These are phyloP conservation scores for Teratosphaeria epicoccoides DNA, from an alignment of 2,329 filamentous ascomycete species.

Conservation along the genomic window DNA sequence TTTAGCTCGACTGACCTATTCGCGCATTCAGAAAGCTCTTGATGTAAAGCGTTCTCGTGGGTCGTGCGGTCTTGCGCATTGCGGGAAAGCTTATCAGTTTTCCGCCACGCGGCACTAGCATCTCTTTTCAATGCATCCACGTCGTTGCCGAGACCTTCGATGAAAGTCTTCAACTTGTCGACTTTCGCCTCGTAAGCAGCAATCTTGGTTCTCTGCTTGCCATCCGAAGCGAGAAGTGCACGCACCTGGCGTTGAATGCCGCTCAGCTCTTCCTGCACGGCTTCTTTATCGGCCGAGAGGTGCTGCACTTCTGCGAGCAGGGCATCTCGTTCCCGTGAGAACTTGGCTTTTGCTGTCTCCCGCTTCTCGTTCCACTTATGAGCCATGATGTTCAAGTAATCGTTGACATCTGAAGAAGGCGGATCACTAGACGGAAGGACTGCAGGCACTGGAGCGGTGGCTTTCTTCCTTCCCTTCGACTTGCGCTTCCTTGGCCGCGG, in stretches of 20 bases:
- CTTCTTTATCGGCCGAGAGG: background rate
- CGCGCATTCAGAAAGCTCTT: conserved; percentile 6
- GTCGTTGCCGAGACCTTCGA: conserved; percentile 16
- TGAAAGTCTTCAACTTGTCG: conserved; percentile 13
- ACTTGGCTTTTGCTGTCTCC: background rate
- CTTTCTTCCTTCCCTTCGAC: background rate
- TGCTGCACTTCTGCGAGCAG: conserved; percentile 3
- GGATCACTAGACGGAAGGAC: background rate
- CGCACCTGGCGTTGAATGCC: conserved; percentile 6
- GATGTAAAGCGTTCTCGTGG: conserved; percentile 6
- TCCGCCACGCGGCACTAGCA: conserved; percentile 3
- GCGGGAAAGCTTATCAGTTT: conserved; percentile 6
- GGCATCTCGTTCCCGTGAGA: background rate
- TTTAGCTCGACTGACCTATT: conserved; percentile 10
- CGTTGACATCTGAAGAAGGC: conserved; percentile 1
- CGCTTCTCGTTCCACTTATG: conserved; percentile 3
- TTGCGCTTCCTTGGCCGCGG: conserved; percentile 1
- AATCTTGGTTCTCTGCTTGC: conserved; percentile 9
- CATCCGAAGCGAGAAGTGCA: conserved; percentile 2
- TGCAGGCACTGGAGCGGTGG: background rate
- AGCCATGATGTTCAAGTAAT: background rate
- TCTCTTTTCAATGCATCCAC: conserved; percentile 11
- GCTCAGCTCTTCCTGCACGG: conserved; percentile 2
- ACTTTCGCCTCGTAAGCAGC: conserved; percentile 7
- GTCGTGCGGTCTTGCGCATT: conserved; percentile 5